Evolutionary conservation across 257 asterid genomes (phyloP).

Genomic region (Gardenia jasminoides): DNA sequence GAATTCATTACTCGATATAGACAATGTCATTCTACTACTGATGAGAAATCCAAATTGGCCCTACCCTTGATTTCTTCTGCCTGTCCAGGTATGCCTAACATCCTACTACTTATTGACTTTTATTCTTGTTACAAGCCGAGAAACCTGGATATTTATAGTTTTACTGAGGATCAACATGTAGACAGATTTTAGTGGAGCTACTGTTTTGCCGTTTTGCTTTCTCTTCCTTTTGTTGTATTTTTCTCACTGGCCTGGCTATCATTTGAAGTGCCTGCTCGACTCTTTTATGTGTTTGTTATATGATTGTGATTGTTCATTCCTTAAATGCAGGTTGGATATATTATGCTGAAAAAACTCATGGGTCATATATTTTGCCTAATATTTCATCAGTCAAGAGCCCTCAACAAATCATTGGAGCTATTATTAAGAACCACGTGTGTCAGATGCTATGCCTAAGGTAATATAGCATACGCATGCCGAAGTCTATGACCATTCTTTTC

Average conservation of each 20-base stretch:
- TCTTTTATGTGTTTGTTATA: conserved; percentile 11
- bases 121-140: background rate
- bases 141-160: background rate
- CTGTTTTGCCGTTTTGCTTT: background rate
- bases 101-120: conserved; percentile 6
- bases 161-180: background rate
- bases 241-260: background rate
- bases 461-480: conserved; percentile 10
- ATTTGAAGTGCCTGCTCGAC: background rate
- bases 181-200: background rate
- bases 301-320: conserved; percentile 1
- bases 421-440: conserved; percentile 63
- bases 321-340: conserved; percentile 88
- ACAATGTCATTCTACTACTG: conserved; percentile 38
- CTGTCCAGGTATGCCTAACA: conserved; percentile 69
- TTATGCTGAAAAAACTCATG: conserved; percentile 96
- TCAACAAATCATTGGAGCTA: conserved; percentile 89
- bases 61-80: conserved; percentile 94
- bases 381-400: conserved; percentile 97
- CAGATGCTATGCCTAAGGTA: conserved; percentile 64
- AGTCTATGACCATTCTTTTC: background rate
- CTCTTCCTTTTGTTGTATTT: background rate
- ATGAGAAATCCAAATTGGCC: conserved; percentile 36
- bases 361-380: conserved; percentile 86
- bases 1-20: conserved; percentile 78